Base-by-base conservation (phyloP, 768 basidiomycete genomes). In the Boletus pseudo-olivaceus region DNA sequence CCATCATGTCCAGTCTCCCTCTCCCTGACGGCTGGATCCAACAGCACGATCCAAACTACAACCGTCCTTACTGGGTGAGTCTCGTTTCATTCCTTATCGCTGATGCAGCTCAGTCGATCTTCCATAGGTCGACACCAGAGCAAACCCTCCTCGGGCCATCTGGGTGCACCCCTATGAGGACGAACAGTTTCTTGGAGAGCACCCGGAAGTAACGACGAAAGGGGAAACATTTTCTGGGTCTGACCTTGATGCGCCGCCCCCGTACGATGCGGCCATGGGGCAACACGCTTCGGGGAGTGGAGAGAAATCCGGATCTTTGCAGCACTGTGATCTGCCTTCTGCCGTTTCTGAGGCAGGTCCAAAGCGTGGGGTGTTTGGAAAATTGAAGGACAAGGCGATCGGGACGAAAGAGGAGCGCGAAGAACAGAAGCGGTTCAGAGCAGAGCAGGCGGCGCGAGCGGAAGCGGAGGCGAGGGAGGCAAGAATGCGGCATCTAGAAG, bases 151-250 rank as follows among this genome's bases (percentile, higher is more conserved):
- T 1, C 79, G 87, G 0, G 76, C 82, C 0, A 88, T 82, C 61
- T 90, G 87, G 88, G 75, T 76, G 1, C 87, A 90, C 62, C 87
- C 88, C 1, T 81, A 81, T 54, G 84, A 88, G 52, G 86, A 88
- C 64, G 80, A 83, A 43, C 75, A 81, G 48, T 88, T 78, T 67
- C 73, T 87, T n/a, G 60, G 55, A 5, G 77, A 80, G 43, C 79
- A 85, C 56, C 81, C 84, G 8, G 77, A 81, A 5, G 57, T 72
- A 8, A 67, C 65, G 50, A 71, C 76, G 52, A 76, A 78, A 56
- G 60, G 73, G 17, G 60, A 60, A 17, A 58, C 57, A 14, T 39
- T 52, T 1, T 2, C 27, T 15, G 39, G 42, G 7, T 4, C 51
- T 17, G 42, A 53, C 6, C 20, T 49, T 34, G 58, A 51, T n/a